Base-by-base conservation (phyloP, 208 protist species). In the Trypanosoma cruzi region DNA sequence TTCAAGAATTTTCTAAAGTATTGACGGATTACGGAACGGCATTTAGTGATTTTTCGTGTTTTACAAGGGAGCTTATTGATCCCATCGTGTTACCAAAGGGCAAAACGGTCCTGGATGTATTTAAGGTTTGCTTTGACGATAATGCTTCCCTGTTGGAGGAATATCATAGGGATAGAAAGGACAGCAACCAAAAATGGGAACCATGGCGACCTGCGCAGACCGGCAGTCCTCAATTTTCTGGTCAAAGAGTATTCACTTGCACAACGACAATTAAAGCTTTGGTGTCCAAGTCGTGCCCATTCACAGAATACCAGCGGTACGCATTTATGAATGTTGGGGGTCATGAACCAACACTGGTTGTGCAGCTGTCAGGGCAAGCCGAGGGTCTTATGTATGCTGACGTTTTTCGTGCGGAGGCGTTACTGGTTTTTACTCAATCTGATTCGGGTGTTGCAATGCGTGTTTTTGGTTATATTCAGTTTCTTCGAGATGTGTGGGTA, bases 331-430 rank as follows among this genome's bases (percentile, higher is more conserved):
- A 84, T 65, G 55, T 91, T 29, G 69, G 54, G 40, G 82, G 75
- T 26, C 53, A 46, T 60, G 36, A 71, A 40, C 82, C 82, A 24
- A 86, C 77, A n/a, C 62, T 91, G 36, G 57, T 80, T 42, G 72
- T 88, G 46, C 85, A 90, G 58, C 78, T 88, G 34, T 90, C 85
- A 40, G 82, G 77, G 46, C 85, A 90, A 75, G 73, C 79, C 4
- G 59, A 73, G 3, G 80, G 82, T 22, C 82, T 88, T 26, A 86
- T 82, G 82, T 88, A 83, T 63, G 61, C 75, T 28, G 81, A 87
- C n/a, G 65, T 82, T 20, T 90, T 90, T 49, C 85, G 85, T 32
- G 75, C 50, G 22, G 81, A 90, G 71, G 71, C 79, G 26, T 55
- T 88, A 20, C 52, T 78, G 24, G 52, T 71, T 50, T 88, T 88